A percentile compares a stretch with the other conserved stretches of the same genome.
Conservation (phyloP, 805 yeast genomes). For the Wickerhamiella slavikovae region DNA sequence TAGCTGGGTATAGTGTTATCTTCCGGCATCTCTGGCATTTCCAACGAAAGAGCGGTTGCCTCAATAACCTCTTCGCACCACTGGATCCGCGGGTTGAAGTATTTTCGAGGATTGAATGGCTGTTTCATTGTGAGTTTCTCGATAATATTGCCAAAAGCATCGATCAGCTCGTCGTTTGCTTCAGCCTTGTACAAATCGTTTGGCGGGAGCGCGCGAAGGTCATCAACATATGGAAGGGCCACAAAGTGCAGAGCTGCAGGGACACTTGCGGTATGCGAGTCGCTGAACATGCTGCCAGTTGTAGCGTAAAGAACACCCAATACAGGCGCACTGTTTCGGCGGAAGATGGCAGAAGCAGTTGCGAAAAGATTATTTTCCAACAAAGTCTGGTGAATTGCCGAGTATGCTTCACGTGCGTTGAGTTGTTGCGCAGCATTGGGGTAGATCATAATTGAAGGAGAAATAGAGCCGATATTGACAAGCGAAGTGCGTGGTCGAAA, state of each 20-base stretch:
- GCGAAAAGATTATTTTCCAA: constrained; percentile 32
- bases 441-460: constrained; percentile 40
- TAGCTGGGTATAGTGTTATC: constrained; percentile 13
- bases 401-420: constrained; percentile 48
- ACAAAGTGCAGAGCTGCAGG: constrained; percentile 61
- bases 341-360: constrained; percentile 49
- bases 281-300: constrained; percentile 16
- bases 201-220: constrained; percentile 44
- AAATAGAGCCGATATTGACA: constrained; percentile 29
- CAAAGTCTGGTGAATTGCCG: constrained; percentile 45
- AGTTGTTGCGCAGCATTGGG: constrained; percentile 40
- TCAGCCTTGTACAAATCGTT: neutral
- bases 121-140: constrained; percentile 24
- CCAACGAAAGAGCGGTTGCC: constrained; percentile 42
- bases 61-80: constrained; percentile 46
- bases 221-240: constrained; percentile 54
- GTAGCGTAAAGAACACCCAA: constrained; percentile 35
- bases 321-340: constrained; percentile 34
- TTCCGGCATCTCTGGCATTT: constrained; percentile 15
- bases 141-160: constrained; percentile 15
- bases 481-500: constrained; percentile 24
- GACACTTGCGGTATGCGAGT: constrained; percentile 13
- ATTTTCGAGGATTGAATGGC: constrained; percentile 37
- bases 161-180: constrained; percentile 1
- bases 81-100: constrained; percentile 10